Conservation (phyloP, 352 stramenopile species). For the Phytophthora kernoviae region DNA sequence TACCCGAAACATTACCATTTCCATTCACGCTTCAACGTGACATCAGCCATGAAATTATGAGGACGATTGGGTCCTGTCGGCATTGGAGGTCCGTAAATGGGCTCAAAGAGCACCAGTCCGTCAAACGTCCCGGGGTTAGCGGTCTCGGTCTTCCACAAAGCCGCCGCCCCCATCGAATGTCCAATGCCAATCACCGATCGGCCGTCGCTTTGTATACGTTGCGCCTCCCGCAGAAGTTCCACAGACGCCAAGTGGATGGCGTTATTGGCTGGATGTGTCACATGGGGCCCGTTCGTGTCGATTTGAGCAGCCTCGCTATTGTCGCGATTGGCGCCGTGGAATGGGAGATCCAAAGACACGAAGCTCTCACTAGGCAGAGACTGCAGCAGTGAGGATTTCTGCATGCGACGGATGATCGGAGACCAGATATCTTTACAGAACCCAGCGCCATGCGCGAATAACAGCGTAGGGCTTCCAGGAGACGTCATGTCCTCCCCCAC, state of each 20-base stretch:
- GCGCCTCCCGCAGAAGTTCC: slow-evolving; percentile 16
- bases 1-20: slow-evolving; percentile 23
- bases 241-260: slow-evolving; percentile 23
- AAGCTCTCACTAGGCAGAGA: slow-evolving; percentile 11
- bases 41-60: slow-evolving; percentile 33
- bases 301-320: slow-evolving; percentile 34
- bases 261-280: slow-evolving; percentile 47
- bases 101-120: slow-evolving; percentile 53
- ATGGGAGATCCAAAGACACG: slow-evolving; percentile 41
- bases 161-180: slow-evolving; percentile 49
- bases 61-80: neutral
- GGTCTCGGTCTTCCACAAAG: slow-evolving; percentile 38
- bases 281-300: slow-evolving; percentile 31
- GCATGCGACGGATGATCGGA: slow-evolving; percentile 41
- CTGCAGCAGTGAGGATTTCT: slow-evolving; percentile 28
- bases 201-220: slow-evolving; percentile 1
- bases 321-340: slow-evolving; percentile 46
- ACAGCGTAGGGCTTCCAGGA: slow-evolving; percentile 28
- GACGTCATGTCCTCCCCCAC: too few relatives aligned
- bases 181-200: slow-evolving; percentile 54
- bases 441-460: slow-evolving; percentile 51
- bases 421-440: slow-evolving; percentile 59
- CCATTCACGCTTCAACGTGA: slow-evolving; percentile 31
- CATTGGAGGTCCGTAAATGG: slow-evolving; percentile 33
- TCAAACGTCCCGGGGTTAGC: slow-evolving; percentile 46